phyloP scores from a whole-genome alignment of 2,329 filamentous ascomycete species.

The Pseudocercospora pini-densiflorae region DNA sequence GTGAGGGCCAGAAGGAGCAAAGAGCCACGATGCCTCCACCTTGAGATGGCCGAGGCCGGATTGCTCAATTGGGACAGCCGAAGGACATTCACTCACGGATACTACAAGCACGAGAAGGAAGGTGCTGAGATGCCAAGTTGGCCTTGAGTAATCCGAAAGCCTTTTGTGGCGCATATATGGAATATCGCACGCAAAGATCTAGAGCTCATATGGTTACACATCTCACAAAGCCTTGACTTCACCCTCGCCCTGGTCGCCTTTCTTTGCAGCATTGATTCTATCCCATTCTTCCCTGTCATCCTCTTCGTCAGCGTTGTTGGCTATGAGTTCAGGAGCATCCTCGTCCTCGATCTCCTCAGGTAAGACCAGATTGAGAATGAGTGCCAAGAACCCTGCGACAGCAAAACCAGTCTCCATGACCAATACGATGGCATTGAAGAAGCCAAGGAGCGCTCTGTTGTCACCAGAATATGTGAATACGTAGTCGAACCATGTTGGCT shows the following conservation, averaged over 20 bases:
- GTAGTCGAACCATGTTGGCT: constrained; percentile 49
- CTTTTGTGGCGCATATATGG: not conserved
- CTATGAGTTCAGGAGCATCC: constrained; percentile 49
- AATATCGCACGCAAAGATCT: not conserved
- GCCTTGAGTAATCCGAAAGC: not conserved
- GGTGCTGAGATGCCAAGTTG: not conserved
- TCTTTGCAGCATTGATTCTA: constrained; percentile 30
- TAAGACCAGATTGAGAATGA: constrained; percentile 74
- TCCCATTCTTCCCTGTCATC: constrained; percentile 49
- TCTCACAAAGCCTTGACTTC: not conserved
- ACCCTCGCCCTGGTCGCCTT: not conserved
- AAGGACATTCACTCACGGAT: not conserved
- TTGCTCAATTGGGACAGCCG: constrained; percentile 18
- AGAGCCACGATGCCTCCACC: constrained; percentile 4
- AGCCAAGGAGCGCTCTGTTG: constrained; percentile 71
- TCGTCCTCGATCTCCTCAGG: constrained; percentile 76
- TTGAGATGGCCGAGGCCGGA: not conserved
- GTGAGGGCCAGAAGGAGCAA: constrained; percentile 15
- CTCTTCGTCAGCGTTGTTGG: constrained; percentile 44
- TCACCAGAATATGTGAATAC: constrained; percentile 74
- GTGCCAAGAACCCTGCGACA: constrained; percentile 72
- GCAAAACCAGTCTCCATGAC: constrained; percentile 67
- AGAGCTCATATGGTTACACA: not conserved
- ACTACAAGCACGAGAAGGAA: not conserved
- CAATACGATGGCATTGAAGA: constrained; percentile 67